These are phyloP conservation scores for Phytophthora meadii DNA, from an alignment of 352 stramenopile species.

Conservation along the genomic window DNA sequence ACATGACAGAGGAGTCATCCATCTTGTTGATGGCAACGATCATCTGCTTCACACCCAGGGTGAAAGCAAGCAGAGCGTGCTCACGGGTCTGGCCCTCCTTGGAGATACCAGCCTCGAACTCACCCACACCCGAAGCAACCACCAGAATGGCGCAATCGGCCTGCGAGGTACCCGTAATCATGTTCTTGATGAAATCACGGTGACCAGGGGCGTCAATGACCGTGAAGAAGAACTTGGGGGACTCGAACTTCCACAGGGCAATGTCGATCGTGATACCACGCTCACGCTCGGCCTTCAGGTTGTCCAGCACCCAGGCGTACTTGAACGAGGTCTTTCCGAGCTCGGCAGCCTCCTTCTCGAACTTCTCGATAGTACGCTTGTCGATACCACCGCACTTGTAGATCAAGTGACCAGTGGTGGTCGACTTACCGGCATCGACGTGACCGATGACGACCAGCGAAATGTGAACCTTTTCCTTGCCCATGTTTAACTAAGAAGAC, in stretches of 20 bases:
- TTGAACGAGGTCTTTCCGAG: constrained; percentile 99
- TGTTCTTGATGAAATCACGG: constrained; percentile 99
- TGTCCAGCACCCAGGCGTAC: constrained; percentile 99
- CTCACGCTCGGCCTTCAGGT: constrained; percentile 98
- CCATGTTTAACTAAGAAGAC: constrained; percentile 41
- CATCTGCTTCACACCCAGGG: constrained; percentile 98
- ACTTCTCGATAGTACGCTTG: constrained; percentile 98
- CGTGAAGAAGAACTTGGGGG: constrained; percentile 96
- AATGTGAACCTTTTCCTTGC: constrained; percentile 88
- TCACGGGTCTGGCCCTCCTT: constrained; percentile 97
- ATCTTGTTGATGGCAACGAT: constrained; percentile 99
- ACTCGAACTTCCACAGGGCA: constrained; percentile 98
- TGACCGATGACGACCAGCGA: constrained; percentile 96
- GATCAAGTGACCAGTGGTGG: constrained; percentile 98
- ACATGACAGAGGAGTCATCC: constrained; percentile 95
- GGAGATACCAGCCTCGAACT: constrained; percentile 96
- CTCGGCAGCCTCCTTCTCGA: constrained; percentile 97
- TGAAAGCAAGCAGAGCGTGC: constrained; percentile 96
- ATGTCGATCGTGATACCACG: constrained; percentile 98
- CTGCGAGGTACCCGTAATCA: constrained; percentile 98
- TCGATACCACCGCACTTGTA: constrained; percentile 99
- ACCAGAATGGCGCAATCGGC: constrained; percentile 98
- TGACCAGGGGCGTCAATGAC: constrained; percentile 98
- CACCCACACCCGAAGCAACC: constrained; percentile 90
- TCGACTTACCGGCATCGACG: constrained; percentile 99